These are phyloP conservation scores for Raffaelea arxii DNA, from an alignment of 2,329 filamentous ascomycete species.

Conservation along the genomic window DNA sequence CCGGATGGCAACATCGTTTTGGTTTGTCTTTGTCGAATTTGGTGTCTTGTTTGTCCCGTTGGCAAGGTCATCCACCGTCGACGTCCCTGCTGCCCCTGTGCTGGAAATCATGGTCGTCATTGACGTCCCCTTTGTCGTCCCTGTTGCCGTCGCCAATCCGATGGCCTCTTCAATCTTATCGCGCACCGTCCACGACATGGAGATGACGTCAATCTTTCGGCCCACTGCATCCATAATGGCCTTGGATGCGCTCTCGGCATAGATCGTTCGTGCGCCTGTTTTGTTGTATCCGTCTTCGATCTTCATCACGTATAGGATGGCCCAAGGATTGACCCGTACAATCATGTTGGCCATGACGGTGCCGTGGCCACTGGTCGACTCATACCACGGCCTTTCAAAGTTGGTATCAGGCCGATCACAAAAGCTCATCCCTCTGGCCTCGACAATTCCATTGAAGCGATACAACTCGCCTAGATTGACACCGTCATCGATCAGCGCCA, in stretches of 20 bases:
- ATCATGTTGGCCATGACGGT: conserved; percentile 21
- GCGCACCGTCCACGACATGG: conserved; percentile 26
- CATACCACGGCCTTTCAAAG: conserved; percentile 18
- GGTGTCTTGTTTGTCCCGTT: too few relatives aligned
- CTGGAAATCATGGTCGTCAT: too few relatives aligned
- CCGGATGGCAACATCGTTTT: conserved; percentile 8
- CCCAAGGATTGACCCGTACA: conserved; percentile 16
- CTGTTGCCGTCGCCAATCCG: neutral
- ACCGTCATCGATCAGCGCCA: conserved; percentile 30
- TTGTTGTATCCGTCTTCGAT: conserved; percentile 13
- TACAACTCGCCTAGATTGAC: conserved; percentile 21
- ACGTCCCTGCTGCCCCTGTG: too few relatives aligned
- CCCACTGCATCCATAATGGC: conserved; percentile 21
- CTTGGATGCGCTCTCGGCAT: conserved; percentile 10
- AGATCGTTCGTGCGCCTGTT: conserved; percentile 1
- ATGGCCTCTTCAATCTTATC: neutral
- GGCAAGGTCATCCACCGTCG: too few relatives aligned
- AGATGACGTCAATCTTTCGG: conserved; percentile 24
- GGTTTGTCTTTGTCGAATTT: conserved; percentile 12
- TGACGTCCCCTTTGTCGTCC: too few relatives aligned
- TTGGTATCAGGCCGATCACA: conserved; percentile 12
- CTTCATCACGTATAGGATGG: conserved; percentile 13
- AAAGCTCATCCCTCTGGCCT: conserved; percentile 19
- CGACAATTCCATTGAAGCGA: conserved; percentile 8
- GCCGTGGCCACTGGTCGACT: conserved; percentile 19